phyloP scores from a whole-genome alignment of 2,329 filamentous ascomycete species.

The Talaromyces albobiverticillius region DNA sequence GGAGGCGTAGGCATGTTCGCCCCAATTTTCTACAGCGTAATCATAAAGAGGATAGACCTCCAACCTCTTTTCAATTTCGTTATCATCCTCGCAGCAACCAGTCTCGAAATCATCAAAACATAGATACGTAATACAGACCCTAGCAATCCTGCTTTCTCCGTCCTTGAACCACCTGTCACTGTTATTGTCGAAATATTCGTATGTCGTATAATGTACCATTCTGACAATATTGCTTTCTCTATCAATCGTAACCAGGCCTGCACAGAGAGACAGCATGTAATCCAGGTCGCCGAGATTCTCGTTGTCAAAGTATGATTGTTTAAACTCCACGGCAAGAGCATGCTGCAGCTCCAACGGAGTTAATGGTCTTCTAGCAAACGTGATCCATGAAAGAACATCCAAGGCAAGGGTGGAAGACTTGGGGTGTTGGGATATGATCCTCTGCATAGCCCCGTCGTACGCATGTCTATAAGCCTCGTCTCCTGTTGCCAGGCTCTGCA shows the following conservation, averaged over 20 bases:
- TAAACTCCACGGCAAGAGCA: not conserved
- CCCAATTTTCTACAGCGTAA: slow-evolving; percentile 21
- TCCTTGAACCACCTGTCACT: slow-evolving; percentile 24
- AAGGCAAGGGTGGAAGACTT: no score
- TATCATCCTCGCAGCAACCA: not conserved
- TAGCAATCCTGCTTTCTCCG: slow-evolving; percentile 15
- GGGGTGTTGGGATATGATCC: no score
- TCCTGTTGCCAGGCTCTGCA: no score
- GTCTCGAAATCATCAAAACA: slow-evolving; percentile 19
- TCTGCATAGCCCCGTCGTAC: no score
- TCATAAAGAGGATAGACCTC: slow-evolving; percentile 16
- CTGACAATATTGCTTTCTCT: slow-evolving; percentile 25
- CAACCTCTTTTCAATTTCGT: not conserved
- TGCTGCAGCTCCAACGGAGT: slow-evolving; percentile 42
- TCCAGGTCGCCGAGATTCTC: no score
- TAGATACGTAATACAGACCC: slow-evolving; percentile 22
- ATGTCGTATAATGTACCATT: slow-evolving; percentile 32
- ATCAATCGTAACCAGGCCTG: slow-evolving; percentile 33
- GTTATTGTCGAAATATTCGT: slow-evolving; percentile 27
- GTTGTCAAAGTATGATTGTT: no score
- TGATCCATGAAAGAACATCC: no score
- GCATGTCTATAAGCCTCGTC: no score
- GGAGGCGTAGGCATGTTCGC: slow-evolving; percentile 12
- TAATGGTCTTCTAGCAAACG: no score
- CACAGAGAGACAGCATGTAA: slow-evolving; percentile 25